Percentiles rank a stretch among this genome's conserved stretches.
phyloP scores from a whole-genome alignment of 345 rosid genomes.

The Linum trigynum region DNA sequence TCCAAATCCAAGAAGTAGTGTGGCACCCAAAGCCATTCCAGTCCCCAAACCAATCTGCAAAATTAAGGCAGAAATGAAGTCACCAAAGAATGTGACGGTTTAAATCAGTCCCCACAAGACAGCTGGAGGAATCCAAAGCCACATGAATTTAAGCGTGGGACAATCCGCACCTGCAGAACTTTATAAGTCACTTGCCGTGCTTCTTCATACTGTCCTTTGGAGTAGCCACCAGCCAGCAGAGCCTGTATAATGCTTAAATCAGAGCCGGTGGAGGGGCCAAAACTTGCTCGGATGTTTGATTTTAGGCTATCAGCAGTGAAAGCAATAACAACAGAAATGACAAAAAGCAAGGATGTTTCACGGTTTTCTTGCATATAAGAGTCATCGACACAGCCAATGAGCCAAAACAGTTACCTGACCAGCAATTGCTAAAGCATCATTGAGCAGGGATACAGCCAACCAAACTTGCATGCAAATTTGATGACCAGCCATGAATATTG shows the following conservation, averaged over 20 bases:
- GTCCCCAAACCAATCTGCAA: slow-evolving; percentile 71
- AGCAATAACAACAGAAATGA: background rate
- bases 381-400: background rate
- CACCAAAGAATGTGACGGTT: slow-evolving; percentile 9
- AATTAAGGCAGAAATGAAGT: slow-evolving; percentile 12
- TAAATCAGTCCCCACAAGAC: slow-evolving; percentile 1
- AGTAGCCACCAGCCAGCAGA: slow-evolving; percentile 68
- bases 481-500: slow-evolving; percentile 86
- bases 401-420: slow-evolving; percentile 54
- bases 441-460: slow-evolving; percentile 83
- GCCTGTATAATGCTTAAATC: slow-evolving; percentile 35
- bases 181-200: slow-evolving; percentile 53
- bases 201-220: slow-evolving; percentile 63
- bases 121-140: background rate
- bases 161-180: slow-evolving; percentile 48
- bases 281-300: no score
- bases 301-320: no score
- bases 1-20: slow-evolving; percentile 62
- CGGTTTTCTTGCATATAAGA: background rate
- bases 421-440: slow-evolving; percentile 92
- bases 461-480: slow-evolving; percentile 84
- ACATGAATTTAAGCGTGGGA: background rate
- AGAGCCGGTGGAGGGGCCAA: background rate
- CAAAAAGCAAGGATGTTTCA: background rate
- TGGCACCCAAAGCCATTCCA: slow-evolving; percentile 57